Conservation (phyloP, 192 early-diverging fungal genomes). For the Podila clonocystis region DNA sequence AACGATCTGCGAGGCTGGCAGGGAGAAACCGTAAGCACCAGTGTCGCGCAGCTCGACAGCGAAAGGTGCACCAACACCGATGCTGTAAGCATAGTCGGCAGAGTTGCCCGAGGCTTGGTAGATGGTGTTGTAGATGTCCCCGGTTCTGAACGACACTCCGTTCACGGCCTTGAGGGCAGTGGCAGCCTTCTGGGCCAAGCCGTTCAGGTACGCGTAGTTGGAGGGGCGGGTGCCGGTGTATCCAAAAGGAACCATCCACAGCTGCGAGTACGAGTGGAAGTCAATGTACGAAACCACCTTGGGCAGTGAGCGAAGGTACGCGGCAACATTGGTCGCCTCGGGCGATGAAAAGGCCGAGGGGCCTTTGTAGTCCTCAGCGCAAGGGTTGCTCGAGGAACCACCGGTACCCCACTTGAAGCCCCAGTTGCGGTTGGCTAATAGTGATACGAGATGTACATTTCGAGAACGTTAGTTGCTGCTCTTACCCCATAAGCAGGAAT, state of each 20-base stretch:
- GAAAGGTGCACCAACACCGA: conserved; percentile 37
- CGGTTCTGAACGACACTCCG: conserved; percentile 52
- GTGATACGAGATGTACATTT: neutral
- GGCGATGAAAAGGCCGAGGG: conserved; percentile 48
- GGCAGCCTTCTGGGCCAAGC: conserved; percentile 22
- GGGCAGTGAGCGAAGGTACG: conserved; percentile 50
- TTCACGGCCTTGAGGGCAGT: conserved; percentile 24
- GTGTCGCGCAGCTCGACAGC: conserved; percentile 46
- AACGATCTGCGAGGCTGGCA: conserved; percentile 36
- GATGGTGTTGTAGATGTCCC: conserved; percentile 59
- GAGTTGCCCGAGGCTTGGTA: conserved; percentile 63
- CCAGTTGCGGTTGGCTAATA: conserved; percentile 62
- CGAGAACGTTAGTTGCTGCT: neutral
- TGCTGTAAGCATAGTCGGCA: conserved; percentile 61
- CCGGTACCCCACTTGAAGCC: conserved; percentile 54
- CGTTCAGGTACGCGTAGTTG: conserved; percentile 39
- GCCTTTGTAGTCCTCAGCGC: conserved; percentile 57
- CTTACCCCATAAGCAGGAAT: neutral
- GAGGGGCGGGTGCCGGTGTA: conserved; percentile 32
- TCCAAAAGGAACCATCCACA: conserved; percentile 54
- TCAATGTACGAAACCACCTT: conserved; percentile 59
- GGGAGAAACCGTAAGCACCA: conserved; percentile 35
- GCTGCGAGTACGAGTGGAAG: conserved; percentile 65
- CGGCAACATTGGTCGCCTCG: conserved; percentile 56
- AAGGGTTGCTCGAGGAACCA: conserved; percentile 59